Evolutionary conservation across 306 rosid species (phyloP).

Genomic region (Fragaria iinumae): DNA sequence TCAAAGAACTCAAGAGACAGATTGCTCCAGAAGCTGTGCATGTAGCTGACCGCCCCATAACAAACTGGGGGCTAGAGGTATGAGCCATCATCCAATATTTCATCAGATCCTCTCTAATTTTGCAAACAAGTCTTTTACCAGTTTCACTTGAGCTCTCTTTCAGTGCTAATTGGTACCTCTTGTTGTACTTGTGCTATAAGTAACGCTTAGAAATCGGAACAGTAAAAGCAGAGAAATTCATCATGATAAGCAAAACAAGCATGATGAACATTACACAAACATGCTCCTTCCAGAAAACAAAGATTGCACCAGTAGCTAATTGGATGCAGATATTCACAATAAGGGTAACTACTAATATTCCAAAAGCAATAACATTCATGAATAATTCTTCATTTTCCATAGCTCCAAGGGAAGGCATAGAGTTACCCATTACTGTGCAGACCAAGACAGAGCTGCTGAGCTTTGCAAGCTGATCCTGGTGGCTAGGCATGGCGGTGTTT

Average conservation of each 20-base stretch:
- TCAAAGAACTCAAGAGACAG: slow-evolving; percentile 59
- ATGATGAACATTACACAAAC: slow-evolving; percentile 50
- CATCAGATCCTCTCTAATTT: slow-evolving; percentile 39
- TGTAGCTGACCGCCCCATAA: slow-evolving; percentile 78
- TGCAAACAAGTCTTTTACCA: slow-evolving; percentile 13
- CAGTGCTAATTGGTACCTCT: slow-evolving; percentile 40
- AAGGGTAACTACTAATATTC: slow-evolving; percentile 68
- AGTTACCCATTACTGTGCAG: slow-evolving; percentile 67
- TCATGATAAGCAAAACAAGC: slow-evolving; percentile 58
- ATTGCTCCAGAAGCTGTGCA: slow-evolving; percentile 85
- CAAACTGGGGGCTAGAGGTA: slow-evolving; percentile 79
- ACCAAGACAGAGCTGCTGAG: slow-evolving; percentile 69
- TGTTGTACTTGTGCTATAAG: slow-evolving; percentile 45
- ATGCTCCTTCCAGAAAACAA: slow-evolving; percentile 68
- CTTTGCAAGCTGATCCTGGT: slow-evolving; percentile 72
- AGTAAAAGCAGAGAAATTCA: slow-evolving; percentile 51
- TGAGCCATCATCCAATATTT: slow-evolving; percentile 88
- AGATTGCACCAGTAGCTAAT: slow-evolving; percentile 78
- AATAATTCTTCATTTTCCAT: slow-evolving; percentile 58
- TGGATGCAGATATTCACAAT: slow-evolving; percentile 74
- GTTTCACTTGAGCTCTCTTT: slow-evolving; percentile 30
- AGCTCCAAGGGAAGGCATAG: slow-evolving; percentile 84
- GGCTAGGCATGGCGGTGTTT: slow-evolving; percentile 78
- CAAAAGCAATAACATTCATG: slow-evolving; percentile 70
- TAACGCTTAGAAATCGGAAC: slow-evolving; percentile 58